Conservation (phyloP, 768 basidiomycete genomes). For the Lepiota venenata region DNA sequence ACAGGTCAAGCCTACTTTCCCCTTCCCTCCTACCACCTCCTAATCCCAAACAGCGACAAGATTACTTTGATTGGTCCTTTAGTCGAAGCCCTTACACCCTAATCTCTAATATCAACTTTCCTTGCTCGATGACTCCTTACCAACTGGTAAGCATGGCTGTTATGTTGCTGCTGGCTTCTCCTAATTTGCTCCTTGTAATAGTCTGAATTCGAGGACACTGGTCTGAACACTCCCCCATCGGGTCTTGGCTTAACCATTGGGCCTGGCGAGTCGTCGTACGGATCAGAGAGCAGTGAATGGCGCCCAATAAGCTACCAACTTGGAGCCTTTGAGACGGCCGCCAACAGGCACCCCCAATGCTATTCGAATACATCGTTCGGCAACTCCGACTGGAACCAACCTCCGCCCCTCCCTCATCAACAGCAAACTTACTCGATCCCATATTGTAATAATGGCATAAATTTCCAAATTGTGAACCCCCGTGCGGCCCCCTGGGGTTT, state of each 20-base stretch:
- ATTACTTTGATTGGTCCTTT: neutral
- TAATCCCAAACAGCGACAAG: slow-evolving; percentile 1
- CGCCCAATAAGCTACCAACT: neutral
- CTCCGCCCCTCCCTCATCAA: neutral
- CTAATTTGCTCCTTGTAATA: neutral
- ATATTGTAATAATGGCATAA: neutral
- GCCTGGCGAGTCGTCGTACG: neutral
- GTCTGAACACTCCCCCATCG: neutral
- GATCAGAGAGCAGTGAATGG: slow-evolving; percentile 7
- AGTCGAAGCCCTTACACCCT: slow-evolving; percentile 3
- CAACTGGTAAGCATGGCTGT: slow-evolving; percentile 1
- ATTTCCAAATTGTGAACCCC: neutral
- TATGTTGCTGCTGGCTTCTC: neutral
- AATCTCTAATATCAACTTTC: slow-evolving; percentile 1
- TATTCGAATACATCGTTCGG: neutral
- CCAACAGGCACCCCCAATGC: neutral
- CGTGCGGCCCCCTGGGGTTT: neutral
- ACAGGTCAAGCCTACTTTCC: slow-evolving; percentile 3
- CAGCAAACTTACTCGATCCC: slow-evolving; percentile 1
- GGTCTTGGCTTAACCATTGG: neutral
- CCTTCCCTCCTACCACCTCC: neutral
- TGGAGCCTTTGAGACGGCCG: neutral
- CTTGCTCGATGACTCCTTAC: slow-evolving; percentile 2
- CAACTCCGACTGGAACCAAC: neutral
- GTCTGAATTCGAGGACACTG: slow-evolving; percentile 1